A percentile compares a stretch with the other conserved stretches of the same genome.
Conservation (phyloP, 2,329 filamentous ascomycete genomes). For the Colletotrichum salicis region DNA sequence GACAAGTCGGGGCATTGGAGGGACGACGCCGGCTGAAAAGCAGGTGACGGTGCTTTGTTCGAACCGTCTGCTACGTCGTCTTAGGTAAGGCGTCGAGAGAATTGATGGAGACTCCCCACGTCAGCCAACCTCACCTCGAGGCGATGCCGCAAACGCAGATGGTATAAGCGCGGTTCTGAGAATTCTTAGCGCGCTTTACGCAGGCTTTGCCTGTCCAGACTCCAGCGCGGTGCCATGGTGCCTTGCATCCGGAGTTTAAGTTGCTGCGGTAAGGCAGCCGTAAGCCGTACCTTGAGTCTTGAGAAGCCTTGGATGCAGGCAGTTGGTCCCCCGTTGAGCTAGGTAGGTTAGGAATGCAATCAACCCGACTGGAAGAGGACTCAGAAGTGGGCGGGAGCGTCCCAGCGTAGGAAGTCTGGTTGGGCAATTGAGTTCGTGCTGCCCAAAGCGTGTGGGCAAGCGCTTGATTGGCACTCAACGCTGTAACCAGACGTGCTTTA, state of each 20-base stretch:
- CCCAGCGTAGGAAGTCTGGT: slow-evolving; percentile 11
- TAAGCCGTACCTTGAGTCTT: slow-evolving; percentile 6
- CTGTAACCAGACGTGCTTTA: slow-evolving; percentile 14
- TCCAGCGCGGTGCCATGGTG: slow-evolving; percentile 1
- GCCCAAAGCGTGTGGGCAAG: slow-evolving; percentile 22
- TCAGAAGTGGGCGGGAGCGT: slow-evolving; percentile 8
- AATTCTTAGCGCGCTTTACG: slow-evolving; percentile 17
- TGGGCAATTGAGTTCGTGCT: slow-evolving; percentile 25
- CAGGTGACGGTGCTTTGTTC: neutral
- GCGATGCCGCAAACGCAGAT: neutral
- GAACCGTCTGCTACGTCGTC: neutral
- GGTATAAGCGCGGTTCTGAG: slow-evolving; percentile 15
- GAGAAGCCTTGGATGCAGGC: neutral
- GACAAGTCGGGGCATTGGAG: slow-evolving; percentile 10
- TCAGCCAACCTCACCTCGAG: neutral
- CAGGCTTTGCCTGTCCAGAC: slow-evolving; percentile 8
- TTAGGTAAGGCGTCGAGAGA: slow-evolving; percentile 13
- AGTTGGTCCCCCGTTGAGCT: neutral
- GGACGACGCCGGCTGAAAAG: neutral
- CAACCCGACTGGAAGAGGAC: slow-evolving; percentile 30
- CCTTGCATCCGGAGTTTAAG: slow-evolving; percentile 10
- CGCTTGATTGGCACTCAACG: slow-evolving; percentile 21
- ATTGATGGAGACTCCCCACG: neutral
- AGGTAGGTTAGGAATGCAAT: slow-evolving; percentile 23
- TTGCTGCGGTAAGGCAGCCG: slow-evolving; percentile 7